Evolutionary conservation across 805 yeast genomes (phyloP), one percentile per base, ranked within the genome.

Genomic region (Saccharomyces mikatae): DNA sequence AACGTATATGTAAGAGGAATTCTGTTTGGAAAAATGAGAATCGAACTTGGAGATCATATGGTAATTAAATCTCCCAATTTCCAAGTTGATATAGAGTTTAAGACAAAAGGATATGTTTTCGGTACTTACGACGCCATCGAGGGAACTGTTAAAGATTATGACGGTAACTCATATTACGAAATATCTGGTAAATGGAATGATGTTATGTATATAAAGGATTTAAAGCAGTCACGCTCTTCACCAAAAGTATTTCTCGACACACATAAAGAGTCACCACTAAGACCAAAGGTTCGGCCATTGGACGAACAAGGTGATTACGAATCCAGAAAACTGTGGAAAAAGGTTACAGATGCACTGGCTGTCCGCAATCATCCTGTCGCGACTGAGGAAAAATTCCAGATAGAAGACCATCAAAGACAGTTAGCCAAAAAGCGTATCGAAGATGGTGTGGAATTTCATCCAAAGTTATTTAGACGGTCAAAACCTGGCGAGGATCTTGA

Each of bases 171-270:
- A 2, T 68, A 84, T 41, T 89, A 75, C 65, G 87, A 82, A 60
- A 76, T 92, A 44, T 63, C 85, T 9, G 99, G 99, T 13, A 92
- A 94, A 71, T 94, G 99, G 99, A 89, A 90, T 71, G 96, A 85
- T 57, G 74, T 82, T 1, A 84, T 94, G 80, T 78, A 83, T 54
- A 80, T 90, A 50, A 85, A 81, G 64, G 76, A 82, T 58, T 58
- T 77, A 49, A 67, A 68, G 51, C 77, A 80, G 0, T 31, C 52
- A 9, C 76, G 76, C 2, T 54, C 58, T 29, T 74, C 79, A 36
- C 72, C 78, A 54, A 78, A 79, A 55, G 75, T 76, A 4, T 77
- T 86, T 32, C 81, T 85, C 59, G 87, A 87, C 63, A 83, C 94
- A 3, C 62, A 62, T 17, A 74, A 74, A 27, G 77, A 88, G 2